Evolutionary conservation across 176 grass and related monocot genomes (phyloP), one percentile per base, ranked within the genome.

Genomic region (Oryza officinalis): DNA sequence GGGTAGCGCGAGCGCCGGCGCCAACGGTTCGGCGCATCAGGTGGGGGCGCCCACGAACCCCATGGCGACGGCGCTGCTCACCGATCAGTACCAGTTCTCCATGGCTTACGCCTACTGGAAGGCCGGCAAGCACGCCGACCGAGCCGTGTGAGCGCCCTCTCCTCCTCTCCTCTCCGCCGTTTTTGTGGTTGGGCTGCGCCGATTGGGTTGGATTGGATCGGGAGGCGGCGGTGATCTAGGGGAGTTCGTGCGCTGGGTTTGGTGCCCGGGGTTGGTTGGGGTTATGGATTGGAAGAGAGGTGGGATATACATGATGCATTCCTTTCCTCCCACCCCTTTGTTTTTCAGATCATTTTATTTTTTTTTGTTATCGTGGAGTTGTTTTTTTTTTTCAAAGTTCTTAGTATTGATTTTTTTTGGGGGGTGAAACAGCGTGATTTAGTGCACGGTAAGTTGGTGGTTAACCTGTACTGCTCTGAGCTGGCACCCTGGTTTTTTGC

Each of bases 51-150:
- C 91, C 30, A 98, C 96, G 76, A 98, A 98, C 87, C 96, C 96
- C 76, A 98, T 98, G 93, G 96, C 92, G 14, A 98, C 96, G 85
- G 91, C 96, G 80, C 69, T 98, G 78, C 93, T 98, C 59, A 98
- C 96, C 65, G 96, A 98, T 81, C 86, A 95, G 83, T 98, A 98
- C 91, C 96, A 98, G 91, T 98, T 95, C 80, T 95, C 96, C 89
- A 98, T 98, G 96, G 96, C 96, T 67, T 98, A 98, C 73, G 93
- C 96, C 17, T 98, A 98, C 89, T 98, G 96, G 96, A 98, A 98
- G 77, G 87, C 93, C 10, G 85, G 93, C 0, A 98, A 95, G 85
- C 96, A 98, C 79, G 91, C 83, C 74, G 93, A 98, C 84, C 91
- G 87, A 38, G 91, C 96, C 76, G 96, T 98, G 96, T 98, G 90